Evolutionary conservation across 352 stramenopile species (phyloP).

Genomic region (Phytophthora tubulina): DNA sequence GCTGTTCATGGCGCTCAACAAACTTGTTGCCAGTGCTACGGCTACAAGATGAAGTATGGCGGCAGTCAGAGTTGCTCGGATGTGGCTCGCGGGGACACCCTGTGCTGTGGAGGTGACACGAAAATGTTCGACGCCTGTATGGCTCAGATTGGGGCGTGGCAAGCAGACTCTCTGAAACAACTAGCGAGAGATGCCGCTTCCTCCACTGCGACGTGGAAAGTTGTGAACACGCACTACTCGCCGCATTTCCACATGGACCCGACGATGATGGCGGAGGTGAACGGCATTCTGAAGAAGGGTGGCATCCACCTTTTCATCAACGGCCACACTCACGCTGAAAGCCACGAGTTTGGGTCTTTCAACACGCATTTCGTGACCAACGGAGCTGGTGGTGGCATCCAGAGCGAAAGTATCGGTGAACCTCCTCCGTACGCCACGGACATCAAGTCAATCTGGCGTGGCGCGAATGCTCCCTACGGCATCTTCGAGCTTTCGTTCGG

Average conservation of each 20-base stretch:
- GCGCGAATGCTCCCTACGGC: slow-evolving; percentile 66
- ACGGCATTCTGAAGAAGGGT: slow-evolving; percentile 54
- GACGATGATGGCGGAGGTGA: slow-evolving; percentile 74
- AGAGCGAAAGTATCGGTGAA: slow-evolving; percentile 73
- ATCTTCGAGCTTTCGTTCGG: slow-evolving; percentile 80
- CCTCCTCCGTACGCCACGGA: slow-evolving; percentile 57
- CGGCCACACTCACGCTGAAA: slow-evolving; percentile 80
- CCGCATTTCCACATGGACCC: slow-evolving; percentile 79
- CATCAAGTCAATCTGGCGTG: slow-evolving; percentile 64
- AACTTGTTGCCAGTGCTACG: slow-evolving; percentile 85
- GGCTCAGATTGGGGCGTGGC: slow-evolving; percentile 62
- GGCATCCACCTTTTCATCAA: slow-evolving; percentile 75
- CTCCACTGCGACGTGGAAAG: slow-evolving; percentile 73
- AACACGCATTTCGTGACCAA: slow-evolving; percentile 85
- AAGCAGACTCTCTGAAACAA: slow-evolving; percentile 69
- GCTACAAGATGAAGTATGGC: slow-evolving; percentile 70
- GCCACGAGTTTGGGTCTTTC: slow-evolving; percentile 71
- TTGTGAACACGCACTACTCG: slow-evolving; percentile 84
- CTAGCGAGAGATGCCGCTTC: slow-evolving; percentile 56
- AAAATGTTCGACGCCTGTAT: slow-evolving; percentile 74
- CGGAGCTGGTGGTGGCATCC: slow-evolving; percentile 72
- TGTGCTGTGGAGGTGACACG: slow-evolving; percentile 63
- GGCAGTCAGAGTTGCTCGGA: slow-evolving; percentile 50
- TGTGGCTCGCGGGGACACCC: slow-evolving; percentile 54
- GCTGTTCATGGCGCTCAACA: slow-evolving; percentile 68